These are phyloP conservation scores for Fusarium dimerum DNA, from an alignment of 2,329 filamentous ascomycete species.

Conservation along the genomic window DNA sequence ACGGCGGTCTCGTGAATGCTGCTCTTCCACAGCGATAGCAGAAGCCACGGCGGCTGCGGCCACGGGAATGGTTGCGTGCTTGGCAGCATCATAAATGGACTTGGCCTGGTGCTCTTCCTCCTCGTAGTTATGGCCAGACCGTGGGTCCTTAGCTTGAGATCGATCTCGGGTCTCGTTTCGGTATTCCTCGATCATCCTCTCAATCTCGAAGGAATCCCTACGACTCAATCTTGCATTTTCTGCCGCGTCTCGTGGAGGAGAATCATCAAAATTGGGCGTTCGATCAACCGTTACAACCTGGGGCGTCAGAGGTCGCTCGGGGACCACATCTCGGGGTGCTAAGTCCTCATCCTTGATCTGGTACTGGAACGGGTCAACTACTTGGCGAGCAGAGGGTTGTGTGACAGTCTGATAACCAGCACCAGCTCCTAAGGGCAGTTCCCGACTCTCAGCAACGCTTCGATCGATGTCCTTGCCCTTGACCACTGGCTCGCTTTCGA, in stretches of 20 bases:
- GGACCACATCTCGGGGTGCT: slow-evolving; percentile 43
- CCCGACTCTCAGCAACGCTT: slow-evolving; percentile 27
- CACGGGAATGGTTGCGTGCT: slow-evolving; percentile 50
- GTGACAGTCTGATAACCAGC: slow-evolving; percentile 29
- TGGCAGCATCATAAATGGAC: slow-evolving; percentile 46
- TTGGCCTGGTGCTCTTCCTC: slow-evolving; percentile 47
- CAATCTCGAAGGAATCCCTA: slow-evolving; percentile 51
- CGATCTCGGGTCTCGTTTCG: slow-evolving; percentile 22
- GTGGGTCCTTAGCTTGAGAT: slow-evolving; percentile 21
- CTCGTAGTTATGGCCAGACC: slow-evolving; percentile 29
- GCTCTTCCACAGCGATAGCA: slow-evolving; percentile 46
- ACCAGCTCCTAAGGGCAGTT: slow-evolving; percentile 28
- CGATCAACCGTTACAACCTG: slow-evolving; percentile 55
- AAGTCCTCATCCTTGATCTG: slow-evolving; percentile 57
- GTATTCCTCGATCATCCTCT: slow-evolving; percentile 36
- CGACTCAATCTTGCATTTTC: slow-evolving; percentile 45
- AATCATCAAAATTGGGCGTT: slow-evolving; percentile 51
- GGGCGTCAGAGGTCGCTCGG: slow-evolving; percentile 48
- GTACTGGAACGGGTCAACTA: slow-evolving; percentile 60
- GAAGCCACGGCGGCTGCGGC: slow-evolving; percentile 49
- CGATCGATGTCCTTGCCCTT: slow-evolving; percentile 26
- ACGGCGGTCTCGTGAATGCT: slow-evolving; percentile 36
- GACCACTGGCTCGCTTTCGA: slow-evolving; percentile 23
- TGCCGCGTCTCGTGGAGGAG: slow-evolving; percentile 30
- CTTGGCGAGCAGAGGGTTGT: slow-evolving; percentile 27